Evolutionary conservation across 768 basidiomycete genomes (phyloP).

Genomic region (Pluteus cervinus): DNA sequence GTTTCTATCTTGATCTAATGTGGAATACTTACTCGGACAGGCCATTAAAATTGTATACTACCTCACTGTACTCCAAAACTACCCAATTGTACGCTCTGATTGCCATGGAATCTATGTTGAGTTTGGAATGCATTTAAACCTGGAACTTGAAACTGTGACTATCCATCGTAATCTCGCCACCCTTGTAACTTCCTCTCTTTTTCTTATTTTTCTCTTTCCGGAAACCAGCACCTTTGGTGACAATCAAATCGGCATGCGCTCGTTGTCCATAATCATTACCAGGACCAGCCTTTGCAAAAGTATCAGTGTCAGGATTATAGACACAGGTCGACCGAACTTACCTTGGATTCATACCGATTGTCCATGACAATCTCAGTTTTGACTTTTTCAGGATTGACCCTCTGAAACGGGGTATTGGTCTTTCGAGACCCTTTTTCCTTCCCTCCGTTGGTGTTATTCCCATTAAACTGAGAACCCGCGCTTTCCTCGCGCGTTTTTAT

Average conservation of each 20-base stretch:
- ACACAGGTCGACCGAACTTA: slow-evolving; percentile 24
- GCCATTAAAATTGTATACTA: too few relatives aligned
- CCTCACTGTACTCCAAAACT: too few relatives aligned
- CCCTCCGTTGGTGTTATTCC: slow-evolving; percentile 14
- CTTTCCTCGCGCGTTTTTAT: slow-evolving; percentile 14
- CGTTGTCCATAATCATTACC: slow-evolving; percentile 81
- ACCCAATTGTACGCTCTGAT: too few relatives aligned
- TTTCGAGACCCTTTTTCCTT: slow-evolving; percentile 28
- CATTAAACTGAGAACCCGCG: slow-evolving; percentile 10
- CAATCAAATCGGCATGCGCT: slow-evolving; percentile 83
- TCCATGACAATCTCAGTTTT: slow-evolving; percentile 35
- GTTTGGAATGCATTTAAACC: slow-evolving; percentile 14
- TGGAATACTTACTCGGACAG: too few relatives aligned
- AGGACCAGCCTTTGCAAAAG: slow-evolving; percentile 44
- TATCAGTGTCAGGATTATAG: slow-evolving; percentile 2
- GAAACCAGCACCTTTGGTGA: slow-evolving; percentile 92
- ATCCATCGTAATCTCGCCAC: slow-evolving; percentile 92
- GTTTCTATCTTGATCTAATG: slow-evolving; percentile 22
- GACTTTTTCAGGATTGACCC: slow-evolving; percentile 66
- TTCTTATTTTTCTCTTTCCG: slow-evolving; percentile 99
- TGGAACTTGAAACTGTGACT: slow-evolving; percentile 87
- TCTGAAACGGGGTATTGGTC: slow-evolving; percentile 67
- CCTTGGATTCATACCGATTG: slow-evolving; percentile 81
- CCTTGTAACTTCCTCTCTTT: slow-evolving; percentile 90
- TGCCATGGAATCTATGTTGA: too few relatives aligned